Evolutionary conservation across 129 eudicot genomes (phyloP).

Genomic region (Escallonia herrerae): DNA sequence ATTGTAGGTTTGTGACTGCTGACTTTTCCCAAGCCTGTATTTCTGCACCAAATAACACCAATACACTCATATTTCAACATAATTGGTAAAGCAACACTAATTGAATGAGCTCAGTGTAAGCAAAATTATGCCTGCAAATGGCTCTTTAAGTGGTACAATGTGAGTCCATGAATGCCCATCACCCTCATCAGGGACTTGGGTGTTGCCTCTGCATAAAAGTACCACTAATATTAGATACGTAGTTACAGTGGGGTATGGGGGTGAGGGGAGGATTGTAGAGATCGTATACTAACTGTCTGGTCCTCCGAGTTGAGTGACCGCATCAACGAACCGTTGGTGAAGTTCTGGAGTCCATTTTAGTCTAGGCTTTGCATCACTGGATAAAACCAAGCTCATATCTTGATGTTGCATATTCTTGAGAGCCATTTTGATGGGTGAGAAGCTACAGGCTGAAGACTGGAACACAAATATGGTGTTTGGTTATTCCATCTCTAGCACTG

Average conservation of each 20-base stretch:
- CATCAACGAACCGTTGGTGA: conserved; percentile 73
- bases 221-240: neutral
- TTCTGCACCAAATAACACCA: conserved; percentile 48
- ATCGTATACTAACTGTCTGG: conserved; percentile 57
- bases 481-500: conserved; percentile 1
- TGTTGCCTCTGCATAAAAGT: conserved; percentile 60
- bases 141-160: conserved; percentile 93
- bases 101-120: neutral
- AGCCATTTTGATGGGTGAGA: conserved; percentile 40
- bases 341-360: conserved; percentile 88
- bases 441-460: conserved; percentile 4
- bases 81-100: conserved; percentile 3
- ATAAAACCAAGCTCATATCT: conserved; percentile 61
- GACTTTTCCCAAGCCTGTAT: conserved; percentile 78
- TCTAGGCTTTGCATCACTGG: conserved; percentile 94
- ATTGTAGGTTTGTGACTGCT: conserved; percentile 40
- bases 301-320: conserved; percentile 74
- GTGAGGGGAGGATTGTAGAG: neutral
- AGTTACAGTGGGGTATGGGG: too few relatives aligned
- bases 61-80: neutral
- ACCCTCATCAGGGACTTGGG: conserved; percentile 84
- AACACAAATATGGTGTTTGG: conserved; percentile 8
- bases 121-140: conserved; percentile 65
- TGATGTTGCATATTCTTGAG: conserved; percentile 42
- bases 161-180: conserved; percentile 88